Evolutionary conservation across 2,329 filamentous ascomycete genomes (phyloP), one percentile per base, ranked within the genome.

Genomic region (Nakataea oryzae): DNA sequence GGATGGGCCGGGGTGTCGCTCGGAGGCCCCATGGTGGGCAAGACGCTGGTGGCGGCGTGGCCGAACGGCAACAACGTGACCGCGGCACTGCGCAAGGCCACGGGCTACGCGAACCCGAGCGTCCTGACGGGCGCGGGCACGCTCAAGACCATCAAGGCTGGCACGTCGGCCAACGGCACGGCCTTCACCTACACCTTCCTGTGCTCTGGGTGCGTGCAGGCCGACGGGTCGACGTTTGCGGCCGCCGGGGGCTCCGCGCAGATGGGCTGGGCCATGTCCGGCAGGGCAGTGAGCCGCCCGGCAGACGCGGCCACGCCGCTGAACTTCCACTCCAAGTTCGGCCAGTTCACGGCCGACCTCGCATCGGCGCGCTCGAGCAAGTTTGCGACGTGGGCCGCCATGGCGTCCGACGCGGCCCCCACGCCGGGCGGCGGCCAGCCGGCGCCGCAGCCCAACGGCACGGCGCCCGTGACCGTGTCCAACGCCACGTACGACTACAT

Each of bases 81-180:
- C 57, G 83, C 81, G 12, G 80, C 79, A 1, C 80, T 85, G 70
- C 76, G 79, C 50, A 83, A 78, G 63, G 75, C 78, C 14, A 75
- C 74, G 7, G 83, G 81, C 59, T 87, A 86, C 66, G 74, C 75
- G 57, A 73, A 75, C 62, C 85, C 85, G 1, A 76, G 79, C 0
- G 66, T 79, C 56, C 87, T 87, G 72, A 76, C 76, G 5, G 85
- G 85, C 58, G 76, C 83, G 64, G 84, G 84, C 2, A 80, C 76
- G 8, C 69, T 87, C 30, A 83, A 78, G 2, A 78, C 83, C 63
- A 79, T 87, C 63, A 80, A 74, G 24, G 75, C 75, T 21, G 78
- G 78, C 9, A 80, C 76, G 17, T 78, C 75, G 62, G 67, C 77
- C 63, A 81, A 81, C 70, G 70, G 67, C 60, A 81, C 78, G 2